Percentiles rank a stretch among this genome's conserved stretches.
phyloP scores from a whole-genome alignment of 148 eudicot genomes.

The Suaeda aralocaspica region DNA sequence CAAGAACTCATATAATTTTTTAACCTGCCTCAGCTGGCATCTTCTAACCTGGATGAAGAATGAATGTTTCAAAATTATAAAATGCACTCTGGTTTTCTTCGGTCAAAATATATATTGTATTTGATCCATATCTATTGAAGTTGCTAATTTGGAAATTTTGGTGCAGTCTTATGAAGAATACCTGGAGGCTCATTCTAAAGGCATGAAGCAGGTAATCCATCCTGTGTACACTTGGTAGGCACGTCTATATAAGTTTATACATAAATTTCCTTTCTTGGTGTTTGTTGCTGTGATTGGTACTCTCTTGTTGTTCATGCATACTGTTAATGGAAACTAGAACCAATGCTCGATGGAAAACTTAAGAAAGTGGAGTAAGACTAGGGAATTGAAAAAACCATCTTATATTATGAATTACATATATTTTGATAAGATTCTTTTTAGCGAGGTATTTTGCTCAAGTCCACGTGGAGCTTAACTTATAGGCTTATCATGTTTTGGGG shows the following conservation, averaged over 20 bases:
- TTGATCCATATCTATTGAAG: neutral
- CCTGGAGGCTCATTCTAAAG: slow-evolving; percentile 61
- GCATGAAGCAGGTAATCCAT: slow-evolving; percentile 38
- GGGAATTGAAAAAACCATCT: neutral
- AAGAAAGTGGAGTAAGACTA: neutral
- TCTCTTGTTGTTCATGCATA: neutral
- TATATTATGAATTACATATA: too few species aligned
- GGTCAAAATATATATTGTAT: neutral
- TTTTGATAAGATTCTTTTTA: too few species aligned
- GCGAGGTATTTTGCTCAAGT: too few species aligned
- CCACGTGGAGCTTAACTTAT: too few species aligned
- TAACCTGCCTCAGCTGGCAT: neutral
- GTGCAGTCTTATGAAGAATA: slow-evolving; percentile 90
- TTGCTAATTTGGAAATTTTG: neutral
- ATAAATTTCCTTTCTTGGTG: neutral
- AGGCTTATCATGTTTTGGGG: too few species aligned
- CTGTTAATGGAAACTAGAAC: neutral
- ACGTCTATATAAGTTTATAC: slow-evolving; percentile 12
- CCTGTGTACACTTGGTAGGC: slow-evolving; percentile 57
- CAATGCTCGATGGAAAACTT: neutral
- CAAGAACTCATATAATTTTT: neutral
- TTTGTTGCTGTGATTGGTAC: neutral
- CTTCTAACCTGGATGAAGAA: neutral
- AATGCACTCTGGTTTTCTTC: neutral
- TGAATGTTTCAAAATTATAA: neutral